These are phyloP conservation scores for Mucor mucedo DNA, from an alignment of 371 early-diverging fungal species.

Conservation along the genomic window DNA sequence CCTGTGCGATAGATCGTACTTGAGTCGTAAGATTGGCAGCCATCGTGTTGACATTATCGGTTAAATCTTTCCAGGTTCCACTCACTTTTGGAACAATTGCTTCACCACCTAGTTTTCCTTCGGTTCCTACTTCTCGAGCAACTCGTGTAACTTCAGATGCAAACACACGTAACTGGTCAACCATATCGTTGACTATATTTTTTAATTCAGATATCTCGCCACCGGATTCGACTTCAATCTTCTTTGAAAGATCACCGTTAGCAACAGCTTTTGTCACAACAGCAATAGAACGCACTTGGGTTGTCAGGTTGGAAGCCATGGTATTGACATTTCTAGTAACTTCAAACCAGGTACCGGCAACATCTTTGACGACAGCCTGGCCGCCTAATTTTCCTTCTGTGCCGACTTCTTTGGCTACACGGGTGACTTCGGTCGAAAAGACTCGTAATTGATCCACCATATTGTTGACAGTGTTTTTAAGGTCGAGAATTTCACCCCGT, in stretches of 20 bases:
- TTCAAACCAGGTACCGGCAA: conserved; percentile 70
- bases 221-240: conserved; percentile 40
- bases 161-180: conserved; percentile 46
- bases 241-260: conserved; percentile 55
- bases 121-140: conserved; percentile 54
- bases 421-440: conserved; percentile 49
- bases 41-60: conserved; percentile 56
- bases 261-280: conserved; percentile 65
- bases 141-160: conserved; percentile 50
- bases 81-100: conserved; percentile 44
- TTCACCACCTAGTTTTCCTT: conserved; percentile 49
- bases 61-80: conserved; percentile 57
- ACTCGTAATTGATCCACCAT: conserved; percentile 50
- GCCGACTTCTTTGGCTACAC: conserved; percentile 59
- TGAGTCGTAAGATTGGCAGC: conserved; percentile 52
- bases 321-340: conserved; percentile 69
- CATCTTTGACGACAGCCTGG: conserved; percentile 53
- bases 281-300: conserved; percentile 65
- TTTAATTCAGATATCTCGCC: conserved; percentile 57
- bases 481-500: conserved; percentile 36
- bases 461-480: conserved; percentile 50
- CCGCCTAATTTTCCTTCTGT: conserved; percentile 64
- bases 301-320: conserved; percentile 67
- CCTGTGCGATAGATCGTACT: conserved; percentile 60
- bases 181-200: conserved; percentile 53